These are phyloP conservation scores for Globisporangium orthogonon DNA, from an alignment of 352 stramenopile genomes.

Conservation along the genomic window DNA sequence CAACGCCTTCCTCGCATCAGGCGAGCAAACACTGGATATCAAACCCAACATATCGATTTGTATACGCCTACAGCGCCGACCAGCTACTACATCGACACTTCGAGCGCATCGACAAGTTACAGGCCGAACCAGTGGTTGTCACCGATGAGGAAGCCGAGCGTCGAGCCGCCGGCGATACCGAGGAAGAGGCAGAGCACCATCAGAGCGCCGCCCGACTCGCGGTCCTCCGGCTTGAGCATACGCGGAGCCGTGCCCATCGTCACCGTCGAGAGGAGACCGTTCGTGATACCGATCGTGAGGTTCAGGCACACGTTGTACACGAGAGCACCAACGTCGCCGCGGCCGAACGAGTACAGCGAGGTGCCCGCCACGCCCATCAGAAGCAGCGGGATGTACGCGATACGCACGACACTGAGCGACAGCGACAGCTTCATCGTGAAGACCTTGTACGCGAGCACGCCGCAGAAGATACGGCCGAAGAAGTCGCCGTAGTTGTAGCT, in stretches of 20 bases:
- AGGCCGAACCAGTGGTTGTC: slow-evolving; percentile 43
- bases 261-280: slow-evolving; percentile 54
- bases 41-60: background rate
- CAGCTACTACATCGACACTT: background rate
- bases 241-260: slow-evolving; percentile 53
- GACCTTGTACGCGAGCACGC: slow-evolving; percentile 41
- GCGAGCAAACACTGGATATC: background rate
- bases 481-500: slow-evolving; percentile 68
- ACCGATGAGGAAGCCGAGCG: slow-evolving; percentile 45
- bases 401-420: slow-evolving; percentile 29
- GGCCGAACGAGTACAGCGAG: slow-evolving; percentile 46
- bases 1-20: no score
- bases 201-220: slow-evolving; percentile 49
- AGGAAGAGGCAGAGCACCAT: slow-evolving; percentile 64
- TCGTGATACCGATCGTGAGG: slow-evolving; percentile 46
- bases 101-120: slow-evolving; percentile 13
- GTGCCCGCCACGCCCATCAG: slow-evolving; percentile 46
- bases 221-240: slow-evolving; percentile 46
- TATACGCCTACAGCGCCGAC: background rate
- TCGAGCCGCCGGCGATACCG: slow-evolving; percentile 39
- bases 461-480: slow-evolving; percentile 46
- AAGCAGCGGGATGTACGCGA: slow-evolving; percentile 50
- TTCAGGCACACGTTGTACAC: slow-evolving; percentile 46
- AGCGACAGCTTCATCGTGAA: slow-evolving; percentile 50
- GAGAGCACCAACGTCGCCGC: slow-evolving; percentile 22